Percentiles rank a stretch among this genome's conserved stretches.
These are phyloP conservation scores for Nicotiana attenuata DNA, from an alignment of 257 asterid genomes.

Conservation along the genomic window DNA sequence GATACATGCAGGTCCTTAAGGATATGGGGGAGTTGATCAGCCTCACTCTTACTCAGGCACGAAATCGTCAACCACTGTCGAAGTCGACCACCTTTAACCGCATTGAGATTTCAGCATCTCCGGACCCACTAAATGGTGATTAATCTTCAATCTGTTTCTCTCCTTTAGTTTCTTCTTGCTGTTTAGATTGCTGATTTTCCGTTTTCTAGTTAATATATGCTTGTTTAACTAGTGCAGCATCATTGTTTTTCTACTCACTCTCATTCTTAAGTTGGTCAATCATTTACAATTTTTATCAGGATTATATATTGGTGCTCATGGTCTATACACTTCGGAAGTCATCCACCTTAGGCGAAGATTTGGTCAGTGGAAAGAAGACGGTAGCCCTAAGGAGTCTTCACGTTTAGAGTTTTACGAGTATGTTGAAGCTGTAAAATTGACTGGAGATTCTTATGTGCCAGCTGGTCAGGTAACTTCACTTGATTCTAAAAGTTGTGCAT, in stretches of 20 bases:
- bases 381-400: conserved; percentile 45
- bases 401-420: conserved; percentile 81
- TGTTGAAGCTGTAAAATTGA: conserved; percentile 90
- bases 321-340: conserved; percentile 79
- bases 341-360: conserved; percentile 76
- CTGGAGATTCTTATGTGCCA: conserved; percentile 93
- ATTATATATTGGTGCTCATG: conserved; percentile 85
- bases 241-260: conserved; percentile 1
- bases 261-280: conserved; percentile 9
- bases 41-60: conserved; percentile 69
- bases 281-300: conserved; percentile 41
- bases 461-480: conserved; percentile 80
- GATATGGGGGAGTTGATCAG: conserved; percentile 75
- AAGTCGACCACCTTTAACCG: conserved; percentile 89
- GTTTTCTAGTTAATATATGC: not conserved
- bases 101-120: conserved; percentile 55
- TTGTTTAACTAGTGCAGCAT: conserved; percentile 9
- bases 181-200: not conserved
- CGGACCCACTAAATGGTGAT: conserved; percentile 83
- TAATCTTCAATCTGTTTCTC: conserved; percentile 2
- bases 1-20: conserved; percentile 64
- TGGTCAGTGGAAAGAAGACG: conserved; percentile 97
- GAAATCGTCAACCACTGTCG: conserved; percentile 74
- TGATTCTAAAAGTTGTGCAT: not conserved
- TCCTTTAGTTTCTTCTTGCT: not conserved